phyloP scores from a whole-genome alignment of 768 basidiomycete species.

The Peribolospora baueri region DNA sequence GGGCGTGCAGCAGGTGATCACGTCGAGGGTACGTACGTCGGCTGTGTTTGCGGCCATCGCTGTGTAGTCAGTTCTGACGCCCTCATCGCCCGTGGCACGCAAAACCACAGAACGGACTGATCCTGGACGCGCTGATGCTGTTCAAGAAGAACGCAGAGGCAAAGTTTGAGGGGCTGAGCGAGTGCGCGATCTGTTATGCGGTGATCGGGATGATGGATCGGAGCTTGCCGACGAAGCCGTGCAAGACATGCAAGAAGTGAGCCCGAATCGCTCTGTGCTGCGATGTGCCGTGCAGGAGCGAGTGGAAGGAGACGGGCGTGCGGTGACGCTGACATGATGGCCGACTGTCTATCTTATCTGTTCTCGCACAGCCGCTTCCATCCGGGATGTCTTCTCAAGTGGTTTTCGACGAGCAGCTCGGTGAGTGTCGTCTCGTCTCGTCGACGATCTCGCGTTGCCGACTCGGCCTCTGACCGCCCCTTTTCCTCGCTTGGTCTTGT shows the following conservation, averaged over 20 bases:
- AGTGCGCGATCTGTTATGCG: conserved; percentile 94
- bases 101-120: conserved; percentile 47
- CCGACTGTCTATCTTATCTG: no score
- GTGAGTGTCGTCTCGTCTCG: no score
- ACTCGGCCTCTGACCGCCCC: no score
- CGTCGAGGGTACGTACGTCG: conserved; percentile 41
- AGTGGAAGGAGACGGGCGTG: no score
- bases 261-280: no score
- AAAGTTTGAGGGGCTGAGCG: conserved; percentile 85
- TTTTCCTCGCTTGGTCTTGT: no score
- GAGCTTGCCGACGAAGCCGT: conserved; percentile 65
- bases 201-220: conserved; percentile 35
- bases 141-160: conserved; percentile 85
- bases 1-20: conserved; percentile 70
- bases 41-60: neutral
- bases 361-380: no score
- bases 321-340: no score
- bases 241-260: conserved; percentile 26
- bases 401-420: no score
- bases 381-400: no score
- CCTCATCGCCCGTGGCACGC: neutral
- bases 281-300: no score
- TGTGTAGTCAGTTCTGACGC: neutral
- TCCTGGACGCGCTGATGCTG: conserved; percentile 60
- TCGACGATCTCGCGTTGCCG: no score